Evolutionary conservation across 768 basidiomycete species (phyloP), one percentile per base, ranked within the genome.

Genomic region (Hygrophoropsis aurantiaca): DNA sequence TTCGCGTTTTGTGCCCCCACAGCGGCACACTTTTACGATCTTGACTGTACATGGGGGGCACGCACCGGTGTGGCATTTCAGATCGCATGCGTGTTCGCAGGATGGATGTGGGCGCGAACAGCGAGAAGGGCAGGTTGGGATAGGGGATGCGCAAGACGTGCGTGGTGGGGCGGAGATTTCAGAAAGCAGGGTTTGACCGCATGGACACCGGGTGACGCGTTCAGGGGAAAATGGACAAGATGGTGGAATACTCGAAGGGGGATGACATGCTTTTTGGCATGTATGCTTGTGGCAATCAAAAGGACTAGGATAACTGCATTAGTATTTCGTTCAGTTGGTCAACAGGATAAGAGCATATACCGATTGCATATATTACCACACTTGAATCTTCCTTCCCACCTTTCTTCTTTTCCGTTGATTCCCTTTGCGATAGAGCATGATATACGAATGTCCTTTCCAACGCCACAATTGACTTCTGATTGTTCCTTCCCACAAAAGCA

Each of bases 401-500:
- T 60, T 37, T 67, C 61, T 52, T 77, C 72, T 18, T 61, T 68
- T 11, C 71, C 71, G 26, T 54, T 45, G 10, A 50, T 58, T 50
- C 23, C 65, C 60, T 15, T 7, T 13, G 13, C 27, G 27, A 60
- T 50, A 49, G 24, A 26, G 47, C 42, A 73, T 67, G 27, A 62
- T 64, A 56, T 74, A 75, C 16, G 70, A 52, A 49, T 68, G 60
- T 66, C 65, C 15, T 73, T 71, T n/a, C 80, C 78, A 44, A 79
- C 76, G 3, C 90, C 90, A 59, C 95, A 99, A 0, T 55, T 58
- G 2, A 87, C 73, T 23, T 72, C 68, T 55, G 75, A 78, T 32
- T 67, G 68, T 32, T 81, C 79, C 52, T 78, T 79, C 0, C 93
- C 93, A 59, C 95, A 98, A 70, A 81, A 97, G 64, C 95, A 98